Base-by-base conservation (phyloP, 257 asterid genomes). In the Leptodermis oblonga region DNA sequence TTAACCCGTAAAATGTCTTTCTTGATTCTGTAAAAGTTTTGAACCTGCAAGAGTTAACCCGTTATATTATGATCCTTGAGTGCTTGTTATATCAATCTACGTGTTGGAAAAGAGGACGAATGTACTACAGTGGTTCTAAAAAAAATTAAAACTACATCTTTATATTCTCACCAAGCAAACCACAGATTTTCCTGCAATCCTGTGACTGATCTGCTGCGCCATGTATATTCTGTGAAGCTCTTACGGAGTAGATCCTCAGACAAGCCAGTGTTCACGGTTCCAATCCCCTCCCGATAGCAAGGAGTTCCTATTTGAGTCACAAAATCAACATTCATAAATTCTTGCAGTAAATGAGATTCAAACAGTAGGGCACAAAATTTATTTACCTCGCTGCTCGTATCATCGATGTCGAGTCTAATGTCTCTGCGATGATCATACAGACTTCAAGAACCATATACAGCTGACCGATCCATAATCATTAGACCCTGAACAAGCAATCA, bases 301-400 rank as follows among this genome's bases (percentile, higher is more conserved):
- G 90, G 68, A 90, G 97, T 22, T 90, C 97, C 95, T 90, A 84
- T 20, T 53, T 71, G 78, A 31, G 71, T 26, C 72, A 77, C 25
- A 17, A 66, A 17, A 62, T 71, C 39, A 49, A 62, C 36, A 48
- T 26, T 28, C 42, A 58, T 15, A 41, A 48, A 53, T 46, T 46
- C 67, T 72, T 41, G 43, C 22, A 55, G 53, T 61, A n/a, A 25
- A 46, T n/a, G 53, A 22, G 42, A 66, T 60, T 42, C 15, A 20
- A 72, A 56, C 18, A n/a, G 43, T 3, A n/a, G 33, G 18, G 23
- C 46, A 13, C 4, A 14, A 49, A 59, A 3, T 31, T 53, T 36
- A n/a, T 30, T 71, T 46, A 90, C 96, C 97, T 90, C 97, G 53
- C 88, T 88, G 82, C 88, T 81, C 97, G 88, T 86, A 54, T 82